Evolutionary conservation across 2,329 filamentous ascomycete genomes (phyloP), one percentile per base, ranked within the genome.

Genomic region (Penicillium sclerotiorum): DNA sequence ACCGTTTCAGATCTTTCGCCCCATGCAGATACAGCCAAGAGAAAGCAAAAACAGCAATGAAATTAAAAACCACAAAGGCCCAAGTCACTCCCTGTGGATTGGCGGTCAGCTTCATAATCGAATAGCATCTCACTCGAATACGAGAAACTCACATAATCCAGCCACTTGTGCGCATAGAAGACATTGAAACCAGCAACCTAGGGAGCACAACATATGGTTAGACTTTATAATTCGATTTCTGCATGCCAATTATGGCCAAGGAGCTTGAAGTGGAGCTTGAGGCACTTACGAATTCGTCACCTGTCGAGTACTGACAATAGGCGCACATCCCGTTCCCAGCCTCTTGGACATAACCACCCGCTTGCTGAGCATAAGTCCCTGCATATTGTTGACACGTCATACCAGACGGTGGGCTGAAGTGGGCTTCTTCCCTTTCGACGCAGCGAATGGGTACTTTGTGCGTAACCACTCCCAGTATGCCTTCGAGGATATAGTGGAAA

Each of bases 401-500:
- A 5, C 80, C 81, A 0, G 79, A 68, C 0, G 87, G 87, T 0
- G 85, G 71, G 1, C 71, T 62, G 64, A 89, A 88, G 7, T 76
- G 74, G 1, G 85, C 82, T 25, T 84, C 78, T 61, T 89, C 86
- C 1, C 72, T 70, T 4, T 72, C 53, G 1, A 75, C 69, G 53
- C 86, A 89, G 6, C 65, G 53, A 13, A 89, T 77, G 0, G 79
- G 77, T 15, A 84, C 72, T 1, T 78, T 70, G 53, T 85, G 77
- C 0, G 81, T 75, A 0, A 81, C 72, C 12, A 80, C 77, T 0
- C 75, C 80, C 1, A 89, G 72, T 45, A 87, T 77, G 0, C 77
- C 84, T 59, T 86, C 82, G 2, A 89, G 69, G 0, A 88, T 75
- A 58, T 89, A 89, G 53, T 82, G 80, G 67, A 87, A 87, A 0